Conservation (phyloP, 495 filamentous ascomycete genomes). For the Xylaria telfairii region DNA sequence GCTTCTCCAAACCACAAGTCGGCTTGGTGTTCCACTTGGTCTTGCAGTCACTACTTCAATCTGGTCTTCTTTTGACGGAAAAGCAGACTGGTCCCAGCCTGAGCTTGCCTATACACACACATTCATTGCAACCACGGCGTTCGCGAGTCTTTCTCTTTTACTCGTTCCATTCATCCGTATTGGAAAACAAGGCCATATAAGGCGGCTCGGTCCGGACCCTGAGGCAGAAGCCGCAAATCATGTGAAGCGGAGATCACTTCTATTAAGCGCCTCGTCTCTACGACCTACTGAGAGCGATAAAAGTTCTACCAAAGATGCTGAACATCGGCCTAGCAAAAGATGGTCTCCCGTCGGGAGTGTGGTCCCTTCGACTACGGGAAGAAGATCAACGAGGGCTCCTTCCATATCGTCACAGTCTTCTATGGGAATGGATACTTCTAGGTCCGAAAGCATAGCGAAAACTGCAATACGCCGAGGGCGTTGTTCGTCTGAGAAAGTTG, state of each 20-base stretch:
- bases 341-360: conserved; percentile 40
- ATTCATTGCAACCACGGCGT: conserved; percentile 41
- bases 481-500: conserved; percentile 37
- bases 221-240: neutral
- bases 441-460: conserved; percentile 29
- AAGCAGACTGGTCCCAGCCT: conserved; percentile 26
- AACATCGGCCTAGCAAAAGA: conserved; percentile 37
- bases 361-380: conserved; percentile 28
- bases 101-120: conserved; percentile 43
- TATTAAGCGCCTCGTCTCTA: conserved; percentile 20
- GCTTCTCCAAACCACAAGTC: conserved; percentile 44
- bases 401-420: conserved; percentile 40
- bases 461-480: conserved; percentile 36
- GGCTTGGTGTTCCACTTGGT: conserved; percentile 44
- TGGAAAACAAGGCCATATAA: conserved; percentile 35
- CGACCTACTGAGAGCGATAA: conserved; percentile 20
- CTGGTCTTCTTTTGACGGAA: conserved; percentile 38
- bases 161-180: conserved; percentile 45
- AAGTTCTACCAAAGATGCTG: conserved; percentile 13
- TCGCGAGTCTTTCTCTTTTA: conserved; percentile 37
- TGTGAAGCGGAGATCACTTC: conserved; percentile 18
- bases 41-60: conserved; percentile 44
- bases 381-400: conserved; percentile 32
- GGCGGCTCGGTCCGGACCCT: neutral
- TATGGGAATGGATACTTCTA: conserved; percentile 32